phyloP scores from a whole-genome alignment of 345 rosid genomes.

The Jatropha curcas region DNA sequence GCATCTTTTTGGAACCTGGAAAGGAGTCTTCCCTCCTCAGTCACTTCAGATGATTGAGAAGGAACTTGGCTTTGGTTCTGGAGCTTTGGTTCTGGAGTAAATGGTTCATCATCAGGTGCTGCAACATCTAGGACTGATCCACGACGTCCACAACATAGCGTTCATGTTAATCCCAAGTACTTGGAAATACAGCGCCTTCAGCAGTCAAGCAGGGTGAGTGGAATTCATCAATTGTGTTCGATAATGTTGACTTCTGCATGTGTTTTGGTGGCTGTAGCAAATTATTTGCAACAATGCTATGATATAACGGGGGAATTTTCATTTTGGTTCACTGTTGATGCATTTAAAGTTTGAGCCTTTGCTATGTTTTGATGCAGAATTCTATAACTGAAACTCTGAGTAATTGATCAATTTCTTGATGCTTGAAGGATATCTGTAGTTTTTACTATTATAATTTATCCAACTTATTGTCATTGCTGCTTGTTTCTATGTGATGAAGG shows the following conservation, averaged over 20 bases:
- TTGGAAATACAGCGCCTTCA: constrained; percentile 92
- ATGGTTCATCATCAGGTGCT: constrained; percentile 64
- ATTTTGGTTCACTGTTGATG: background rate
- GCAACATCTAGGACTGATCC: constrained; percentile 63
- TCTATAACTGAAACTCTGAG: background rate
- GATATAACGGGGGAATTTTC: too few species aligned
- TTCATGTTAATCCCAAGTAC: constrained; percentile 97
- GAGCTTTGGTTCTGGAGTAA: constrained; percentile 54
- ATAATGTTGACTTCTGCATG: background rate
- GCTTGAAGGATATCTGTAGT: background rate
- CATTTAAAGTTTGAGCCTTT: background rate
- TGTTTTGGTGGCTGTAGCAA: background rate
- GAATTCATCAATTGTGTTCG: constrained; percentile 1
- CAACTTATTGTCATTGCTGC: background rate
- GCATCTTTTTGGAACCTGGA: constrained; percentile 99
- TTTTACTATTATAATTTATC: background rate
- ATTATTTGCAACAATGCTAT: too few species aligned
- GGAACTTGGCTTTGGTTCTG: constrained; percentile 79
- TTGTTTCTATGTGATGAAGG: constrained; percentile 37
- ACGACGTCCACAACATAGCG: constrained; percentile 80
- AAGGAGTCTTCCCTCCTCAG: constrained; percentile 85
- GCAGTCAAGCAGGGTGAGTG: constrained; percentile 76
- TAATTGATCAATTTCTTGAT: background rate
- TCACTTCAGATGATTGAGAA: constrained; percentile 80
- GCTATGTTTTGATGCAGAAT: background rate